A percentile compares a stretch with the other conserved stretches of the same genome.
Evolutionary conservation across 73 alveolate genomes (phyloP).

Genomic region (Paramecium octaurelia): DNA sequence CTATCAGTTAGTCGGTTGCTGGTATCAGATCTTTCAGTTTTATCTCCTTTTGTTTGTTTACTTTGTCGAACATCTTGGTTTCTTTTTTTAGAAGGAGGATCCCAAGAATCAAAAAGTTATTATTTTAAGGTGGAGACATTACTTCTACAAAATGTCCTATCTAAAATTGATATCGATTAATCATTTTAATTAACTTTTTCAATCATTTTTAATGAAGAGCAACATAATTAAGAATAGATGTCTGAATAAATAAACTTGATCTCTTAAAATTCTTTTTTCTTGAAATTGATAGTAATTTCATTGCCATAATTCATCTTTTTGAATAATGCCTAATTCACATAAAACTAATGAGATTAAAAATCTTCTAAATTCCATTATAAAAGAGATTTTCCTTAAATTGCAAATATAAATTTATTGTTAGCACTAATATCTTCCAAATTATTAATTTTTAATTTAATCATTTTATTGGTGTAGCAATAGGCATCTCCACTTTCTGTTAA

Average conservation of each 20-base stretch:
- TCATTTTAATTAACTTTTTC: neutral
- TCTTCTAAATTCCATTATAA: neutral
- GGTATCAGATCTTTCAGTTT: neutral
- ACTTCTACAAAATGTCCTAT: conserved; percentile 2
- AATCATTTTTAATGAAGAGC: neutral
- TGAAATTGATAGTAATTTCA: neutral
- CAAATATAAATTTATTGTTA: neutral
- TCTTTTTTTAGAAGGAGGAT: neutral
- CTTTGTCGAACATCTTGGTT: neutral
- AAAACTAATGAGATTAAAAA: neutral
- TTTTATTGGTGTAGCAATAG: neutral
- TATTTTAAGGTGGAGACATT: neutral
- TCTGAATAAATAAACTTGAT: neutral
- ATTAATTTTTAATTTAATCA: neutral
- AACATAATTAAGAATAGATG: neutral
- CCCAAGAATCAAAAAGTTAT: neutral
- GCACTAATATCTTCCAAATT: neutral
- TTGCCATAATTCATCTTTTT: neutral
- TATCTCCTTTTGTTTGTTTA: neutral
- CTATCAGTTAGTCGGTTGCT: neutral
- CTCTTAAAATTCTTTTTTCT: neutral
- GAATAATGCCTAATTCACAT: neutral
- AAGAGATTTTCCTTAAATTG: neutral
- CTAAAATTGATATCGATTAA: neutral
- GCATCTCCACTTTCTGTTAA: neutral